Evolutionary conservation across 768 basidiomycete genomes (phyloP), one percentile per base, ranked within the genome.

Genomic region (Podaxis sp.): DNA sequence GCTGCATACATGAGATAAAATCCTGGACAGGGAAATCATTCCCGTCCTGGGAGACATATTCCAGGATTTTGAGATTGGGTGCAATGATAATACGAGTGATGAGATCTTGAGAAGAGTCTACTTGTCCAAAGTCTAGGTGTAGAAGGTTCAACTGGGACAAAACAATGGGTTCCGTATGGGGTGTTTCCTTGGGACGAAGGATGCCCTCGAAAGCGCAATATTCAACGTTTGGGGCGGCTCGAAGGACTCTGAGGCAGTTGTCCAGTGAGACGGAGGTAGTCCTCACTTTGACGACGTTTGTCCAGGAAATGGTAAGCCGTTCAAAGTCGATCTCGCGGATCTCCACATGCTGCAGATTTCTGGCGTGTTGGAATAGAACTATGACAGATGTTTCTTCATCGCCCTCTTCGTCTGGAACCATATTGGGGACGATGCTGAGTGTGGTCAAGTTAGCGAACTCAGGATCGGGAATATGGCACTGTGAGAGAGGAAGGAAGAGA

Each of bases 371-470:
- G 15, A 62, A 62, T 2, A 62, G 28, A 28, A 1, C 44, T 10
- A 24, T 26, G 22, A 50, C 49, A 6, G 24, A 30, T 13, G 33
- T 44, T 7, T 28, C 61, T 22, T 62, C 54, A 15, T 56, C 61
- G 17, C 49, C 60, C 10, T 36, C 60, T 13, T 48, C 54, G 15
- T 56, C 44, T 10, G 44, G 22, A 5, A 62, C 17, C 6, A 11
- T 20, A 1, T 17, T 15, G 1, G 61, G 46, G 36, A 56, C 41
- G 36, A 62, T 30, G 17, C 33, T 56, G 10, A 62, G 61, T 5
- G 44, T 56, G 8, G 53, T 62, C 33, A 62, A n/a, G n/a, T 56
- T 62, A n/a, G 4, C 36, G 51, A 61, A 61, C 2, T 15, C 3
- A 8, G 46, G 54, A 7, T 50, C 15, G 28, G 28, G 28, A 28